Percentiles rank a stretch among this genome's conserved stretches.
These are phyloP conservation scores for Phaffia tasmanica DNA, from an alignment of 768 basidiomycete genomes.

Conservation along the genomic window DNA sequence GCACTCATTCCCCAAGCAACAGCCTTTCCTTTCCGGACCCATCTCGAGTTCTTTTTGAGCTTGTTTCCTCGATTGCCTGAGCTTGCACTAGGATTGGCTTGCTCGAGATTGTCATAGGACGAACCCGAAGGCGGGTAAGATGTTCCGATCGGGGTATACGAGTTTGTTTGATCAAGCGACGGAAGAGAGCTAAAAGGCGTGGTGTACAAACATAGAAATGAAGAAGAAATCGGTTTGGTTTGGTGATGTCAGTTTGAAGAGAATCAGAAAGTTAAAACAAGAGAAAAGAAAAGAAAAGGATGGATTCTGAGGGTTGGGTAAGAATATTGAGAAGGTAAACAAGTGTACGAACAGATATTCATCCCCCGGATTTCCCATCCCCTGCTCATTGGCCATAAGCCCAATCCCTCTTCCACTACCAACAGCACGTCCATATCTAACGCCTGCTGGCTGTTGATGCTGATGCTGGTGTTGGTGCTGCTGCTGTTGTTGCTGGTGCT, in stretches of 20 bases:
- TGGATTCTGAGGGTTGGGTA: no score
- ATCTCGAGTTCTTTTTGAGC: slow-evolving; percentile 59
- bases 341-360: slow-evolving; percentile 1
- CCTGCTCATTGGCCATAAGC: background rate
- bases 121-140: slow-evolving; percentile 1
- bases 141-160: slow-evolving; percentile 17
- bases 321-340: background rate
- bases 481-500: background rate
- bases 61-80: slow-evolving; percentile 75
- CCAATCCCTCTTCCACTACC: background rate
- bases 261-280: background rate
- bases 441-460: background rate
- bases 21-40: slow-evolving; percentile 72
- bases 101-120: background rate
- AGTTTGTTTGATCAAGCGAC: slow-evolving; percentile 9
- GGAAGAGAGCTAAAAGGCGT: slow-evolving; percentile 12
- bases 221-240: background rate
- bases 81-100: slow-evolving; percentile 11
- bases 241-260: background rate
- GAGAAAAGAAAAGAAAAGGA: no score
- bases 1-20: slow-evolving; percentile 70
- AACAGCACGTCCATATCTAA: no score
- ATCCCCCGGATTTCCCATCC: background rate
- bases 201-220: background rate
- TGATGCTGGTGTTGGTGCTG: slow-evolving; percentile 9